Percentiles rank a stretch among this genome's conserved stretches.
phyloP scores from a whole-genome alignment of 208 protist genomes.

The Leishmania braziliensis region DNA sequence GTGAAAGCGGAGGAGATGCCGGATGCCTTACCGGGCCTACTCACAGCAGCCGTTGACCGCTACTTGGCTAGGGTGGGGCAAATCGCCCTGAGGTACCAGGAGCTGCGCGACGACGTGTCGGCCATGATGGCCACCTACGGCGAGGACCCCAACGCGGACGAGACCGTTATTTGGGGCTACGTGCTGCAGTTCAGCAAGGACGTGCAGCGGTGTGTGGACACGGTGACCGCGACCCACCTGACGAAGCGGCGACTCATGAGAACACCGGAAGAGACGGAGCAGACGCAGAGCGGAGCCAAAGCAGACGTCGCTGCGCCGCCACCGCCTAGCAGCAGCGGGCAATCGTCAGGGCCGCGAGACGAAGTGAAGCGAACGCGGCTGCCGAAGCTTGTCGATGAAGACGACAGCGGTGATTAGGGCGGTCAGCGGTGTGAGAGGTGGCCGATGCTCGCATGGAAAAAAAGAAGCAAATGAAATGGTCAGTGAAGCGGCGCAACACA shows the following conservation, averaged over 20 bases:
- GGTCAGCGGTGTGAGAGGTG: not conserved
- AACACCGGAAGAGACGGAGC: not conserved
- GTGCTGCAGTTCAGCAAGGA: constrained; percentile 61
- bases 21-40: constrained; percentile 48
- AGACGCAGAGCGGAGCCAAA: not conserved
- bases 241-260: constrained; percentile 34
- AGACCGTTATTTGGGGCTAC: constrained; percentile 63
- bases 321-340: not conserved
- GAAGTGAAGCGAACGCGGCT: not conserved
- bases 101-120: constrained; percentile 65
- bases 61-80: constrained; percentile 45
- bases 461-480: not conserved
- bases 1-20: constrained; percentile 18
- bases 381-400: constrained; percentile 22
- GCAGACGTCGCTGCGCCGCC: not conserved
- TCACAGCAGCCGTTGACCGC: constrained; percentile 32
- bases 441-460: not conserved
- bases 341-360: not conserved
- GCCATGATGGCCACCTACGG: constrained; percentile 75
- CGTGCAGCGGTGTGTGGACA: constrained; percentile 43
- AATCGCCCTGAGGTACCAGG: constrained; percentile 64
- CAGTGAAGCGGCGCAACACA: not conserved
- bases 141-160: constrained; percentile 66
- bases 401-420: constrained; percentile 6
- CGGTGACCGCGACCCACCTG: constrained; percentile 23